Conservation (phyloP, 2,329 filamentous ascomycete species). For the Apiospora aurea region DNA sequence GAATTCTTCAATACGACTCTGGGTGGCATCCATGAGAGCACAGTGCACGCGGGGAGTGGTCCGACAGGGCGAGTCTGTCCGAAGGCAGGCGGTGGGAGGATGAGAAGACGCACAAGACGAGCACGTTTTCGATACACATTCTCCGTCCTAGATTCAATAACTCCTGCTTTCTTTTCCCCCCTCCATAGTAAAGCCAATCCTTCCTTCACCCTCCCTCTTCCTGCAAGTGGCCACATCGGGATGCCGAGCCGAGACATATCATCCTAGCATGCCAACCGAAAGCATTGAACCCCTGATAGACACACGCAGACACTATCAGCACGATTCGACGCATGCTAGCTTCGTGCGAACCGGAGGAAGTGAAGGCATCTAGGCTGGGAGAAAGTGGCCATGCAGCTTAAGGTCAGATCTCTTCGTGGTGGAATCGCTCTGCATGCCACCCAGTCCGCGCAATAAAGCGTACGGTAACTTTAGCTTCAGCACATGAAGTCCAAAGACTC, state of each 20-base stretch:
- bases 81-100: not conserved
- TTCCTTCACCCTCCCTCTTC: not conserved
- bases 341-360: not conserved
- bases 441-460: not conserved
- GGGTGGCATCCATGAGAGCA: not conserved
- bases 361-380: not conserved
- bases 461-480: not conserved
- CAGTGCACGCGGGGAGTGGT: not conserved
- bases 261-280: not conserved
- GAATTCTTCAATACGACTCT: constrained; percentile 10
- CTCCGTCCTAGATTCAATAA: not conserved
- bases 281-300: not conserved
- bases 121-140: not conserved
- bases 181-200: not conserved
- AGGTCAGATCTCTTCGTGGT: too few species aligned
- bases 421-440: not conserved
- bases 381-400: not conserved
- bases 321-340: not conserved
- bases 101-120: not conserved
- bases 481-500: not conserved
- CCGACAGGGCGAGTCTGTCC: not conserved
- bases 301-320: not conserved
- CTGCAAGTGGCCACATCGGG: not conserved
- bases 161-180: not conserved
- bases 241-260: not conserved